phyloP scores from a whole-genome alignment of 768 basidiomycete genomes.

The Tremella yokohamensis region DNA sequence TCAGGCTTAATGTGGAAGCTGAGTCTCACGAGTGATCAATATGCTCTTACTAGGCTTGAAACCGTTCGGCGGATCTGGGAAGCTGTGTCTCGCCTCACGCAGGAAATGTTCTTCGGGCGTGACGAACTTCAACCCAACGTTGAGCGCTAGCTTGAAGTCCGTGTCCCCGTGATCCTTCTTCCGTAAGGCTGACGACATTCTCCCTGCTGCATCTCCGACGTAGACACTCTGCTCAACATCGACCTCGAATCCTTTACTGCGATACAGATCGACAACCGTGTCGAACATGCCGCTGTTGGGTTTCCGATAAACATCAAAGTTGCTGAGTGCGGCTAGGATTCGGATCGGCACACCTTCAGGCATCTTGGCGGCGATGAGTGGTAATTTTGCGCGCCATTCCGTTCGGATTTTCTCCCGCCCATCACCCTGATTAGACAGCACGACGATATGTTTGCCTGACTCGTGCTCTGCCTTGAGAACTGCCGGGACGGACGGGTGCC shows the following conservation, averaged over 20 bases:
- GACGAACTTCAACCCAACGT: constrained; percentile 66
- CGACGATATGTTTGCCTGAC: constrained; percentile 62
- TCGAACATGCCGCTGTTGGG: constrained; percentile 85
- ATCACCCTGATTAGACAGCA: constrained; percentile 73
- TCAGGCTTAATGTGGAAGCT: background rate
- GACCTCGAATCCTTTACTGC: constrained; percentile 60
- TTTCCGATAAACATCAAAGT: constrained; percentile 73
- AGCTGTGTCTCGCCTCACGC: constrained; percentile 51
- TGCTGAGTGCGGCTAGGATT: constrained; percentile 64
- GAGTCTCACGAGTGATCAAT: constrained; percentile 44
- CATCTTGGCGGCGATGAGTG: constrained; percentile 65
- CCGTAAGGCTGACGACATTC: constrained; percentile 49
- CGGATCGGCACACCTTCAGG: constrained; percentile 65
- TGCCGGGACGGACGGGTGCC: constrained; percentile 62
- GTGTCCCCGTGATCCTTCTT: constrained; percentile 69
- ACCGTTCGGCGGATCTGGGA: constrained; percentile 60
- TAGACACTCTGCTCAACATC: constrained; percentile 69
- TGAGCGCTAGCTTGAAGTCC: constrained; percentile 81
- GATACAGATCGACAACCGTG: constrained; percentile 64
- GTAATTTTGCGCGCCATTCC: constrained; percentile 75
- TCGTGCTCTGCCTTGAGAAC: constrained; percentile 63
- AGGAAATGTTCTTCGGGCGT: constrained; percentile 93
- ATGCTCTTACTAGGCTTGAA: constrained; percentile 60
- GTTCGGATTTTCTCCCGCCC: constrained; percentile 50
- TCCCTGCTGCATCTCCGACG: constrained; percentile 86